Percentiles rank a stretch among this genome's conserved stretches.
These are phyloP conservation scores for Pythium myriotylum DNA, from an alignment of 352 stramenopile species.

Conservation along the genomic window DNA sequence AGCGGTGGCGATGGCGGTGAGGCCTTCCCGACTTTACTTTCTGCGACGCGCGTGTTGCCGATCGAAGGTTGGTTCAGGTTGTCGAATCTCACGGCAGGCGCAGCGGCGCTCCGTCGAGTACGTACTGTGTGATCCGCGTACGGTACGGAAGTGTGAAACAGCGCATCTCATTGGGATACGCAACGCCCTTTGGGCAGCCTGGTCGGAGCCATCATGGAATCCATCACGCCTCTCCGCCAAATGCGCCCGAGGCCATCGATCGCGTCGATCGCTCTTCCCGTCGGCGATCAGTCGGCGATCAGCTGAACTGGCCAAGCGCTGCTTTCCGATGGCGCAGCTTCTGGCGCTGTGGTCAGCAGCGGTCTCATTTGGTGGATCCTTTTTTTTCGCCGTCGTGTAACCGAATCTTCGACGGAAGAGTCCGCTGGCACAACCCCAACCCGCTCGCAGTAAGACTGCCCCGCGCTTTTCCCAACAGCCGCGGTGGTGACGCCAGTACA, in stretches of 20 bases:
- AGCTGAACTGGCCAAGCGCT: too few relatives aligned
- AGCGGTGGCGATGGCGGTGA: too few relatives aligned
- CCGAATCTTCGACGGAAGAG: constrained; percentile 43
- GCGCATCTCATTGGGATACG: not conserved
- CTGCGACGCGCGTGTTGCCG: not conserved
- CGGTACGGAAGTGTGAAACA: not conserved
- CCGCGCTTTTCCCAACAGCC: not conserved
- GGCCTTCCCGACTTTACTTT: too few relatives aligned
- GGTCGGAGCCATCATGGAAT: not conserved
- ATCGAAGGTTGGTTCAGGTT: not conserved
- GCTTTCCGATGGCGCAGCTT: not conserved
- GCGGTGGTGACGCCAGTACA: constrained; percentile 4
- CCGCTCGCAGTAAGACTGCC: constrained; percentile 7
- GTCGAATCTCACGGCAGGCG: not conserved
- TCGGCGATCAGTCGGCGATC: not conserved
- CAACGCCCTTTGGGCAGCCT: not conserved
- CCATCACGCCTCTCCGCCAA: not conserved
- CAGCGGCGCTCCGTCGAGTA: not conserved
- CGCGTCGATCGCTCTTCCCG: not conserved
- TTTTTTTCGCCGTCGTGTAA: constrained; percentile 19
- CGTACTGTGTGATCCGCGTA: not conserved
- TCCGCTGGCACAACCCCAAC: constrained; percentile 22
- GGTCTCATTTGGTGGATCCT: not conserved
- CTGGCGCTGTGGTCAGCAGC: not conserved
- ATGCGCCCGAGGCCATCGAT: too few relatives aligned